Conservation (phyloP, 352 stramenopile species). For the Phytopythium montanum region DNA sequence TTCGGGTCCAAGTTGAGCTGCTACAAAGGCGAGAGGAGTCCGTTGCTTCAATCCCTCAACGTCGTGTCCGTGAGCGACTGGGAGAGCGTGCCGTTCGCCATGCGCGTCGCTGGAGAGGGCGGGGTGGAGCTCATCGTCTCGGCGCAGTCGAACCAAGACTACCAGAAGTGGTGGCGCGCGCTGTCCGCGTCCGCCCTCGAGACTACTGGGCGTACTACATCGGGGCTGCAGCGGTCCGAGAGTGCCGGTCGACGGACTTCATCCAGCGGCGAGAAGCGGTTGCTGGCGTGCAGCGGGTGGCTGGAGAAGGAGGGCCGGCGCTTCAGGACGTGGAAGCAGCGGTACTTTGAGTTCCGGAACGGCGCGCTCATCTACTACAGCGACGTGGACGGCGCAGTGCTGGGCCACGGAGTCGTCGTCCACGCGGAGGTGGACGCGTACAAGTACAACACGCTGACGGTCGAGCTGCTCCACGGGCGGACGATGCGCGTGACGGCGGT, state of each 20-base stretch:
- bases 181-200: slow-evolving; percentile 27
- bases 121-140: slow-evolving; percentile 55
- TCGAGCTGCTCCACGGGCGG: slow-evolving; percentile 32
- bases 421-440: slow-evolving; percentile 35
- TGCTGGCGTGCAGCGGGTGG: slow-evolving; percentile 49
- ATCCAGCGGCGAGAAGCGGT: slow-evolving; percentile 14
- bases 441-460: slow-evolving; percentile 47
- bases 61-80: slow-evolving; percentile 34
- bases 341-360: slow-evolving; percentile 74
- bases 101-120: slow-evolving; percentile 39
- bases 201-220: background rate
- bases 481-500: slow-evolving; percentile 29
- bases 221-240: background rate
- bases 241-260: slow-evolving; percentile 10
- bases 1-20: slow-evolving; percentile 68
- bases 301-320: slow-evolving; percentile 71
- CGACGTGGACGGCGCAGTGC: slow-evolving; percentile 49
- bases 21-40: slow-evolving; percentile 66
- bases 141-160: slow-evolving; percentile 62
- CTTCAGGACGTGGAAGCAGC: slow-evolving; percentile 77
- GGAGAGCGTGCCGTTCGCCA: slow-evolving; percentile 28
- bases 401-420: slow-evolving; percentile 55
- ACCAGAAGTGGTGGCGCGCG: slow-evolving; percentile 50
- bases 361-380: slow-evolving; percentile 71
- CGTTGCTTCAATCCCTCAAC: slow-evolving; percentile 41